Evolutionary conservation across 202 grass and related monocot genomes (phyloP).

Genomic region (Musa balbisiana): DNA sequence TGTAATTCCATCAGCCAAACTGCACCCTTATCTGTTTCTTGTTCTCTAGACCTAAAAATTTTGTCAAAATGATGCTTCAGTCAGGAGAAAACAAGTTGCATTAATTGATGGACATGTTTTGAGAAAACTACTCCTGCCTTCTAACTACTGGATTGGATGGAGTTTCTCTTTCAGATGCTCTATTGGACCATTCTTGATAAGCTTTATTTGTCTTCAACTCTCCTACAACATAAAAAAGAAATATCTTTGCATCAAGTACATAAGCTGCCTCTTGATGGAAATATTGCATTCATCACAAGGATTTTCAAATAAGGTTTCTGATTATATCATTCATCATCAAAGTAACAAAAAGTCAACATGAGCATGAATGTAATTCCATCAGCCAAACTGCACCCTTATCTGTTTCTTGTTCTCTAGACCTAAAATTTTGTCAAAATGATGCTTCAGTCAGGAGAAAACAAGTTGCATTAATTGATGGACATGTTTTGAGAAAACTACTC

Average conservation of each 20-base stretch:
- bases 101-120: not conserved
- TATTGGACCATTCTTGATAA: constrained; percentile 79
- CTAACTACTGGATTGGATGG: constrained; percentile 72
- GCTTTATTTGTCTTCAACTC: constrained; percentile 67
- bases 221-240: constrained; percentile 28
- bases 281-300: not conserved
- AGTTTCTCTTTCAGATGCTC: constrained; percentile 63
- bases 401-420: constrained; percentile 49
- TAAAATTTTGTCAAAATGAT: not conserved
- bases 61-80: not conserved
- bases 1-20: not conserved
- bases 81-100: not conserved
- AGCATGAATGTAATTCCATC: no score
- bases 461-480: not conserved
- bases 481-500: constrained; percentile 31
- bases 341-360: no score
- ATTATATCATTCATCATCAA: no score
- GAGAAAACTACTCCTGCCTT: constrained; percentile 48
- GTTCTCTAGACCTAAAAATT: constrained; percentile 47
- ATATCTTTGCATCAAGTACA: not conserved
- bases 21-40: constrained; percentile 42
- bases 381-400: constrained; percentile 40
- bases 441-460: not conserved
- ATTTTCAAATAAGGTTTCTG: not conserved
- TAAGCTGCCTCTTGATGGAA: not conserved